Percentiles rank a stretch among this genome's conserved stretches.
Evolutionary conservation across 2,329 filamentous ascomycete species (phyloP).

Genomic region (Fusarium sp.): DNA sequence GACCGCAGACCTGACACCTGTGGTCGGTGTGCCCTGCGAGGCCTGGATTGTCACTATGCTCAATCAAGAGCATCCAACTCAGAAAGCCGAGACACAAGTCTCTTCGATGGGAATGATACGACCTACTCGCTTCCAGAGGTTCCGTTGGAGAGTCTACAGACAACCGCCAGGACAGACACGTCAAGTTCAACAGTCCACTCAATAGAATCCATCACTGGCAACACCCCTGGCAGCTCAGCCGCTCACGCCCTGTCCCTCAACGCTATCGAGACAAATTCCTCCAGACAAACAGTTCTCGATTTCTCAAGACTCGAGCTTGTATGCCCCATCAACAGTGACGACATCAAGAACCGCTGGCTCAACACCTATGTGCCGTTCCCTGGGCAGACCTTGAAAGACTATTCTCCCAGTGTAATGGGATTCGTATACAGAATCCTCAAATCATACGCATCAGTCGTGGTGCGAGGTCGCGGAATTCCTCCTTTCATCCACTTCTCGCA

Average conservation of each 20-base stretch:
- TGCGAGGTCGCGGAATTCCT: constrained; percentile 53
- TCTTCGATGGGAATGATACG: neutral
- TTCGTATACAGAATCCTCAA: constrained; percentile 59
- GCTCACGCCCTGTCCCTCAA: neutral
- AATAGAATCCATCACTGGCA: neutral
- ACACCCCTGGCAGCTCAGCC: neutral
- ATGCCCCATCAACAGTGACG: constrained; percentile 60
- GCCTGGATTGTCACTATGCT: constrained; percentile 48
- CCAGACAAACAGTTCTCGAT: constrained; percentile 20
- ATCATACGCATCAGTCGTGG: constrained; percentile 54
- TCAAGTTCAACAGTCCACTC: neutral
- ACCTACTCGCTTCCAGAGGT: neutral
- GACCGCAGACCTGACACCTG: constrained; percentile 51
- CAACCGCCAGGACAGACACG: neutral
- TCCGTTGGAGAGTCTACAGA: neutral
- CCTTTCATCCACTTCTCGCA: constrained; percentile 61
- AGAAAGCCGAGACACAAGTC: neutral
- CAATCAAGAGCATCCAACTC: neutral
- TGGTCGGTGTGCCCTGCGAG: constrained; percentile 47
- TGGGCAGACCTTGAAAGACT: constrained; percentile 57
- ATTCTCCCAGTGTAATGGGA: constrained; percentile 50
- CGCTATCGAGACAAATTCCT: neutral
- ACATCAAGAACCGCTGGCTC: constrained; percentile 63
- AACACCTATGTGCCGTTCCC: constrained; percentile 59
- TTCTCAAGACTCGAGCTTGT: constrained; percentile 53